Evolutionary conservation across 2,329 filamentous ascomycete species (phyloP).

Genomic region (Aulographum hederae): DNA sequence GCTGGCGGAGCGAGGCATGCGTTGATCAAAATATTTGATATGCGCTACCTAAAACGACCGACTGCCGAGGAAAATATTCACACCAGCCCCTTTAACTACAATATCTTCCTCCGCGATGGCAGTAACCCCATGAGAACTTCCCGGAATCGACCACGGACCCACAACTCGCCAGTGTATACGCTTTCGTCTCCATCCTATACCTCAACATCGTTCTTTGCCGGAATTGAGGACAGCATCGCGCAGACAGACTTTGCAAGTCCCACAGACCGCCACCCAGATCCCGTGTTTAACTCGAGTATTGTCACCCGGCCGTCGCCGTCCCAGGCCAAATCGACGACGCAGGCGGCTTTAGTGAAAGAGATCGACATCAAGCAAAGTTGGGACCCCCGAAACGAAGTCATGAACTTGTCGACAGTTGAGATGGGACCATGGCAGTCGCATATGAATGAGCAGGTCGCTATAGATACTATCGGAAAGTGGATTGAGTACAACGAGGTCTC

Average conservation of each 20-base stretch:
- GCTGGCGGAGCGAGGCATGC: constrained; percentile 38
- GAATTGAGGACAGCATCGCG: constrained; percentile 26
- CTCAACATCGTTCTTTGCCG: constrained; percentile 28
- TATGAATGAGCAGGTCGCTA: too few relatives aligned
- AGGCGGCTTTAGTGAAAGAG: too few relatives aligned
- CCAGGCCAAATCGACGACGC: too few relatives aligned
- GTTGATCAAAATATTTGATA: constrained; percentile 43
- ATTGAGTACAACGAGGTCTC: too few relatives aligned
- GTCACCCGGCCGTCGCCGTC: too few relatives aligned
- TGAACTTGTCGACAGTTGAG: too few relatives aligned
- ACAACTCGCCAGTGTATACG: constrained; percentile 26
- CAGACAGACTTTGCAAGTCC: constrained; percentile 24
- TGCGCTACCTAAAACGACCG: constrained; percentile 21
- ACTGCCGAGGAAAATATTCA: neutral
- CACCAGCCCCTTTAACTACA: constrained; percentile 6
- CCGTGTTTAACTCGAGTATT: too few relatives aligned
- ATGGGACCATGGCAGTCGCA: too few relatives aligned
- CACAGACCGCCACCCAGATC: constrained; percentile 24
- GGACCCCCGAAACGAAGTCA: too few relatives aligned
- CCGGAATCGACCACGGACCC: constrained; percentile 6
- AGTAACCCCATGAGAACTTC: constrained; percentile 31
- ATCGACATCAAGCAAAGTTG: too few relatives aligned
- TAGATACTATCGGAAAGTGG: too few relatives aligned
- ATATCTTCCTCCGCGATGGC: constrained; percentile 9
- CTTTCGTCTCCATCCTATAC: constrained; percentile 25